Base-by-base conservation (phyloP, 495 filamentous ascomycete genomes). In the Aspergillus haitiensis region DNA sequence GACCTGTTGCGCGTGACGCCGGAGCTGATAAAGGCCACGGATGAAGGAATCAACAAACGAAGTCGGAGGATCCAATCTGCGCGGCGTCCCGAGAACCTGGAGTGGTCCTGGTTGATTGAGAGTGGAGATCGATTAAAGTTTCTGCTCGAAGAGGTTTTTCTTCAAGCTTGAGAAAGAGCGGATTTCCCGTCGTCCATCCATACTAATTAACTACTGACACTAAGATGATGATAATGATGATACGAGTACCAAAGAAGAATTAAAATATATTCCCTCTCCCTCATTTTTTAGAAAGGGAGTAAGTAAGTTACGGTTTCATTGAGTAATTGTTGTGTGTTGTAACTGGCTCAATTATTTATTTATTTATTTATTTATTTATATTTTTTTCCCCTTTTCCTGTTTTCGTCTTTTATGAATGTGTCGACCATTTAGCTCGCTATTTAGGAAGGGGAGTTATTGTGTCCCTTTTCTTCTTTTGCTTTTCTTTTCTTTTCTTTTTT, bases 11-110 rank as follows among this genome's bases (percentile, higher is more conserved):
- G 63, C 18, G 73, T 82, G 47, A 82, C 79, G 13, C 61, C 68
- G 0, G 64, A 61, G 5, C 64, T 95, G 21, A 70, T 77, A 13
- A 58, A 64, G 2, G 82, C 86, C 0, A 79, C 90, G 13, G 75
- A 86, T 60, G 67, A 62, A 56, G 93, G 93, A 0, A 88, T 93
- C 45, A 52, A 62, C 45, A 84, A 81, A 6, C 78, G 91, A n/a
- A 73, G 77, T n/a, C 71, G 70, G 36, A 79, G 71, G 68, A 70
- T 64, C 47, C 58, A 65, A 65, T 10, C 49, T 6, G 58, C 34
- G 7, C 47, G 34, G 39, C 70, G 48, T 55, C 74, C 62, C 51
- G 74, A 81, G 64, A 59, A 71, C 46, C 50, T 72, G 9, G 78
- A 77, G 56, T 74, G 64, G 67, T 53, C 31, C 15, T 79, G 73